Base-by-base conservation (phyloP, 2,329 filamentous ascomycete genomes). In the Cladosporium sp. region DNA sequence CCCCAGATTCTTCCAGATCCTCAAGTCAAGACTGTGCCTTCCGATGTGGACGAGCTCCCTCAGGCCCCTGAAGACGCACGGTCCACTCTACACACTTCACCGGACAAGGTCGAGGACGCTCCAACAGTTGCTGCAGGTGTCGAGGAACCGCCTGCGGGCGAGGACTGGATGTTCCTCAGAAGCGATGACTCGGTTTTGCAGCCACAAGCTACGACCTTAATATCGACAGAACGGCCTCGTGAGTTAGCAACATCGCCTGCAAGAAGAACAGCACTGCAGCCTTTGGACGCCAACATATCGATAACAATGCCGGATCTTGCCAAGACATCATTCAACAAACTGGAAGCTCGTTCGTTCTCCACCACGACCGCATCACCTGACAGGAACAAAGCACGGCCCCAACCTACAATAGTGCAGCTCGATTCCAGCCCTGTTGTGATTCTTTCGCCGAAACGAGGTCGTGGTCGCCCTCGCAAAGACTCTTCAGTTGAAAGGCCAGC, bases 211-310 rank as follows among this genome's bases (percentile, higher is more conserved):
- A 21, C 53, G 43, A n/a, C 23, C 13, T 23, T 48, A 16, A 39
- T 32, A 21, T 18, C 32, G 34, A 32, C 28, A 36, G 25, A 32
- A 18, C 34, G 36, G 21, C 32, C 11, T 32, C 6, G 7, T 14
- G 26, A 30, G 26, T 32, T 32, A n/a, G 26, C 30, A n/a, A 39
- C 46, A 23, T 39, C 36, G 36, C 49, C 30, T 48, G 54, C 18
- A 64, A 57, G 28, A n/a, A 60, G 72, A 62, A 49, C 68, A 34
- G 71, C 68, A 34, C 68, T 75, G 3, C 69, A 69, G 57, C 51
- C 65, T 8, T 70, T 75, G 16, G 72, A 75, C 53, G 65, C 68
- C 23, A 75, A 75, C 34, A 63, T 67, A 11, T 56, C 62, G 14
- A 54, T 66, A 14, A 16, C 18, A n/a, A 25, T 28, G 1, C 34